Conservation (phyloP, 1,284 basidiomycete species). For the Ceratobasidium sp. region DNA sequence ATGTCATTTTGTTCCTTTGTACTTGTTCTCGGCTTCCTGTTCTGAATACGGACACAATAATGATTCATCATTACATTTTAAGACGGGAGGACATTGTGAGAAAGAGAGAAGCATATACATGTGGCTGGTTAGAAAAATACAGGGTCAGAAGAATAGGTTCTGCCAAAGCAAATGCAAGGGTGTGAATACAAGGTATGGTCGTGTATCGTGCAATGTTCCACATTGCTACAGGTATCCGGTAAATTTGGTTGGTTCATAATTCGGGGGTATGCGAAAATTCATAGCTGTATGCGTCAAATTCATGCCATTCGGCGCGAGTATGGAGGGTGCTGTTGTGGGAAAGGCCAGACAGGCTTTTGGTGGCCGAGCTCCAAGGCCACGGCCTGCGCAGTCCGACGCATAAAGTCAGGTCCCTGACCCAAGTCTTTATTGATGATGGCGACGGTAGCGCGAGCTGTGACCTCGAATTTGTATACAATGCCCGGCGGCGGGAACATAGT, state of each 20-base stretch:
- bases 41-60: conserved; percentile 17
- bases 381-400: conserved; percentile 18
- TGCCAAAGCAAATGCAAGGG: conserved; percentile 6
- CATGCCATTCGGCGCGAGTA: no score
- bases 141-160: not conserved
- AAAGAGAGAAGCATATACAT: not conserved
- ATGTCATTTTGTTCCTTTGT: conserved; percentile 22
- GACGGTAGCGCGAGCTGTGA: conserved; percentile 19
- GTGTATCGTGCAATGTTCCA: not conserved
- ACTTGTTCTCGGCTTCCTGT: not conserved
- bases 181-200: conserved; percentile 10
- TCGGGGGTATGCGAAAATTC: conserved; percentile 4
- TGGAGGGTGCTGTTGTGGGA: conserved; percentile 9
- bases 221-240: no score
- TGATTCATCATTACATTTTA: not conserved
- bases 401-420: conserved; percentile 20
- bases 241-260: no score
- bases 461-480: conserved; percentile 6
- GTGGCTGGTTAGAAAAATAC: not conserved
- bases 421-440: conserved; percentile 32
- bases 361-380: conserved; percentile 8
- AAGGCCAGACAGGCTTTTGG: not conserved
- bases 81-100: not conserved
- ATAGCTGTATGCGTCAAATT: conserved; percentile 13
- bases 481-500: conserved; percentile 12